phyloP scores from a whole-genome alignment of 371 early-diverging fungal genomes.

The Synchytrium microbalum region DNA sequence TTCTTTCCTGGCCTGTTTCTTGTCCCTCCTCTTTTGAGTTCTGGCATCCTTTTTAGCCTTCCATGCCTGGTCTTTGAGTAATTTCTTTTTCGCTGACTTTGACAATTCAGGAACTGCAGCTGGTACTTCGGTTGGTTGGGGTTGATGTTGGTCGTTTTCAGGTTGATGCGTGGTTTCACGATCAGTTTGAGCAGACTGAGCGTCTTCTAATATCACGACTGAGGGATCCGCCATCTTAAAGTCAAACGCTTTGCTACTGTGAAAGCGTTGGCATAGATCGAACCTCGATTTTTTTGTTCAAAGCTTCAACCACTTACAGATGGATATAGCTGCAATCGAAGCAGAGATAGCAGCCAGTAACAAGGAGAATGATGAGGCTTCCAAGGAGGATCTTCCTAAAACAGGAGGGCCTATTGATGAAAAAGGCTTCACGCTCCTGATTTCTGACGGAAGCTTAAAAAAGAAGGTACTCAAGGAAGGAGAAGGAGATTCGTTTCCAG shows the following conservation, averaged over 20 bases:
- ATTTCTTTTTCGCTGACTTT: conserved; percentile 30
- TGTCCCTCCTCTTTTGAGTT: conserved; percentile 26
- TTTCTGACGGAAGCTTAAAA: background rate
- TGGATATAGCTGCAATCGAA: background rate
- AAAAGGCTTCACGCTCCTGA: background rate
- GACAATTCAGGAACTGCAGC: conserved; percentile 14
- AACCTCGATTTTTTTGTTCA: background rate
- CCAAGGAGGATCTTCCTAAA: background rate
- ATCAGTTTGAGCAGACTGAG: background rate
- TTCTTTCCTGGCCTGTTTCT: conserved; percentile 11
- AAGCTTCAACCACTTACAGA: background rate
- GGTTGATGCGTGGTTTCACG: background rate
- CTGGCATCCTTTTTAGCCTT: conserved; percentile 31
- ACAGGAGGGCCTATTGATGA: background rate
- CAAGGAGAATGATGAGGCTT: background rate
- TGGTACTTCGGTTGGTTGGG: background rate
- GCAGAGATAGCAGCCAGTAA: background rate
- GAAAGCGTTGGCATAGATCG: background rate
- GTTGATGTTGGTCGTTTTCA: conserved; percentile 3
- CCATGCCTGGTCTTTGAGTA: conserved; percentile 20
- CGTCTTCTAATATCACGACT: background rate
- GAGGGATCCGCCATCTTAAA: background rate
- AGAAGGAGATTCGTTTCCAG: background rate
- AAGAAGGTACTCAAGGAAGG: background rate
- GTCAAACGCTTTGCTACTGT: background rate